Evolutionary conservation across 2,329 filamentous ascomycete species (phyloP).

Genomic region (Neofusicoccum cordaticola): DNA sequence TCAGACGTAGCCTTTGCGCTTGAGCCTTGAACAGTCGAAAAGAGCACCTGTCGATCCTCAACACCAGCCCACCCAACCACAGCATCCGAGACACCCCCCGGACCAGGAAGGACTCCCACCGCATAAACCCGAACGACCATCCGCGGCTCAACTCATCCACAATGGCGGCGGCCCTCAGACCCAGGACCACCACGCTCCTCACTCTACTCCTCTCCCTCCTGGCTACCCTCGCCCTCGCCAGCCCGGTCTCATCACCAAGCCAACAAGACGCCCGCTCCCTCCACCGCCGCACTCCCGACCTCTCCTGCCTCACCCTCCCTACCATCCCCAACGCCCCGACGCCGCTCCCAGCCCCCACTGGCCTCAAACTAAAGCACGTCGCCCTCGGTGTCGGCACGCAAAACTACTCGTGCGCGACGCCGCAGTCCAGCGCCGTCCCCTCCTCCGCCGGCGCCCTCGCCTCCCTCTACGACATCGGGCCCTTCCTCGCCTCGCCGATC

Average conservation of each 20-base stretch:
- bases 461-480: conserved; percentile 21
- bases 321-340: conserved; percentile 39
- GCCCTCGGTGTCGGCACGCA: conserved; percentile 50
- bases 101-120: neutral
- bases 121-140: too few species aligned
- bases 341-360: conserved; percentile 28
- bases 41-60: neutral
- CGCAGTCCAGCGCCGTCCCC: conserved; percentile 24
- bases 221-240: conserved; percentile 3
- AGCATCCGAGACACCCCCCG: neutral
- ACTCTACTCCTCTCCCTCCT: neutral
- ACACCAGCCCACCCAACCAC: neutral
- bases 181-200: neutral
- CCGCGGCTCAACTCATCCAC: neutral
- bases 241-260: neutral
- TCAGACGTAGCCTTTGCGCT: neutral
- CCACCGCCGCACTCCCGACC: neutral
- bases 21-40: neutral
- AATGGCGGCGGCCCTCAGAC: neutral
- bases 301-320: conserved; percentile 1
- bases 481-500: conserved; percentile 8
- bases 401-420: conserved; percentile 31
- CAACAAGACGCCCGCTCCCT: neutral
- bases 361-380: conserved; percentile 41
- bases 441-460: conserved; percentile 21